phyloP scores from a whole-genome alignment of 257 asterid species.

The Catharanthus roseus region DNA sequence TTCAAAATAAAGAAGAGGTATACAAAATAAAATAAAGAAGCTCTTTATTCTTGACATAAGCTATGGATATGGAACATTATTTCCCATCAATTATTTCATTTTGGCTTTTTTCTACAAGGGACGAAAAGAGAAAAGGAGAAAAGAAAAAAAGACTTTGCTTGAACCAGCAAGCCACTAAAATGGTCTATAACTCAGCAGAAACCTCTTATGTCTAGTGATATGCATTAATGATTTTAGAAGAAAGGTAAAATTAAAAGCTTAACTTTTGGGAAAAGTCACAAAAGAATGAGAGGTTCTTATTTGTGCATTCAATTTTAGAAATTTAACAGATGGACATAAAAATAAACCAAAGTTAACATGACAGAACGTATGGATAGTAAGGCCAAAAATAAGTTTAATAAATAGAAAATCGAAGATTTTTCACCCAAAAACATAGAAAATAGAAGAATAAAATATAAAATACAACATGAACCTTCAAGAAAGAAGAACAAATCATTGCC shows the following conservation, averaged over 20 bases:
- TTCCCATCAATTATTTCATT: not conserved
- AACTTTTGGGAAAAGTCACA: not conserved
- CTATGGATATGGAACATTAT: not conserved
- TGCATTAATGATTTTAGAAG: not conserved
- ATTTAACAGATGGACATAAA: not conserved
- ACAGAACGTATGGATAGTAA: not conserved
- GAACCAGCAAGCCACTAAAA: not conserved
- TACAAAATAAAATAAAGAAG: not conserved
- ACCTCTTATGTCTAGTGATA: not conserved
- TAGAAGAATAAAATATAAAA: not conserved
- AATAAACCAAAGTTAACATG: not conserved
- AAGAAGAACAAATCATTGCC: not conserved
- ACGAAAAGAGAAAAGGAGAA: too few species aligned
- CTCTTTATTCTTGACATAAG: not conserved
- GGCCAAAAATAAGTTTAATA: not conserved
- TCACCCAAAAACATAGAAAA: too few species aligned
- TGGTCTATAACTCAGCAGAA: not conserved
- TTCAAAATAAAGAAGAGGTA: too few species aligned
- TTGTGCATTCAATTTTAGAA: not conserved
- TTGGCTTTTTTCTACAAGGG: not conserved
- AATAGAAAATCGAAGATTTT: not conserved
- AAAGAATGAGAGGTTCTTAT: not conserved
- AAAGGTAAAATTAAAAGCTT: not conserved
- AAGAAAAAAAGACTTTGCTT: not conserved
- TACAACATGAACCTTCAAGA: not conserved